phyloP scores from a whole-genome alignment of 495 filamentous ascomycete genomes.

The Diplogelasinospora grovesii region DNA sequence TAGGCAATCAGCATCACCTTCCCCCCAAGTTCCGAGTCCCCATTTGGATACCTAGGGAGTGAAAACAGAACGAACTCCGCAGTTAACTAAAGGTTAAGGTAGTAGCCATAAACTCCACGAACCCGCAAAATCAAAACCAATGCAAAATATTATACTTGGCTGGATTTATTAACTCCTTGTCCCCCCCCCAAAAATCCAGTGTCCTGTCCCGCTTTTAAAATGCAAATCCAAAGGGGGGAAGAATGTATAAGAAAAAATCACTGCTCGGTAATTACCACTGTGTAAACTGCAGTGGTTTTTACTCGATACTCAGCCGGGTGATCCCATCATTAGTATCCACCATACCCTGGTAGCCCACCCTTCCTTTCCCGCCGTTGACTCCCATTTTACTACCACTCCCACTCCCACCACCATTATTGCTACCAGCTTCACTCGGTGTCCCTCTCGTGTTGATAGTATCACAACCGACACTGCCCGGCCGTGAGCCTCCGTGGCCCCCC shows the following conservation, averaged over 20 bases:
- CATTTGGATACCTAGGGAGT: too few species aligned
- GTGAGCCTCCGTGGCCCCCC: slow-evolving; percentile 19
- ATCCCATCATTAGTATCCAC: slow-evolving; percentile 89
- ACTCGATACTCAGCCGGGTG: slow-evolving; percentile 80
- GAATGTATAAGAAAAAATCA: not conserved
- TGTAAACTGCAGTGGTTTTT: not conserved
- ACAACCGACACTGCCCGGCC: slow-evolving; percentile 53
- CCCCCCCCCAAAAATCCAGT: not conserved
- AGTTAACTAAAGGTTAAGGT: too few species aligned
- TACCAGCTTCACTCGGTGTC: slow-evolving; percentile 19
- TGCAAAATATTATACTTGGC: too few species aligned
- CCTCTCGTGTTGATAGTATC: slow-evolving; percentile 40
- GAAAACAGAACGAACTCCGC: too few species aligned
- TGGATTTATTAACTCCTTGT: too few species aligned
- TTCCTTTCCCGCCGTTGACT: slow-evolving; percentile 27
- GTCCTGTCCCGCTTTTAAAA: too few species aligned
- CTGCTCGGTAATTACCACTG: too few species aligned
- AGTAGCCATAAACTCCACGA: too few species aligned
- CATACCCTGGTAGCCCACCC: slow-evolving; percentile 92
- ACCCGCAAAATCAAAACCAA: too few species aligned
- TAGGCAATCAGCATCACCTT: too few species aligned
- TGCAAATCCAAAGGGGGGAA: slow-evolving; percentile 4
- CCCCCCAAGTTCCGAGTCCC: too few species aligned
- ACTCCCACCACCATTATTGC: slow-evolving; percentile 8
- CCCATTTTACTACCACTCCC: slow-evolving; percentile 29